Evolutionary conservation across 345 rosid species (phyloP).

Genomic region (Eutrema japonicum): DNA sequence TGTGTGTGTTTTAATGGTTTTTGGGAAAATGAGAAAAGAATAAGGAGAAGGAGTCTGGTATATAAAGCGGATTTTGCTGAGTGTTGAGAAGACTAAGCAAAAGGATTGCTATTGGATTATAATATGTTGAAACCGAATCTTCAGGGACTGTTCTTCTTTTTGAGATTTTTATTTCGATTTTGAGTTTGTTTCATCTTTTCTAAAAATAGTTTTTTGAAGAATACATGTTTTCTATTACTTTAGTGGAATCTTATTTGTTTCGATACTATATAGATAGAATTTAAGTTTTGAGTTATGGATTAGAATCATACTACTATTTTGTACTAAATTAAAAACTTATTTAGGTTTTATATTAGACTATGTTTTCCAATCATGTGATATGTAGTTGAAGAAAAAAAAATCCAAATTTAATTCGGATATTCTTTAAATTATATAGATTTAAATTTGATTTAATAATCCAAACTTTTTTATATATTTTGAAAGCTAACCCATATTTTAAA

Average conservation of each 20-base stretch:
- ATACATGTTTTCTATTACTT: constrained; percentile 11
- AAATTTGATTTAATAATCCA: no score
- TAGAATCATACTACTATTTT: not conserved
- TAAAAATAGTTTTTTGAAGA: constrained; percentile 14
- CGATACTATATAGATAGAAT: not conserved
- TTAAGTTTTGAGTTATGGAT: constrained; percentile 1
- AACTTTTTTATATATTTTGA: no score
- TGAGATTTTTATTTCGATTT: not conserved
- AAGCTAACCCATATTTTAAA: no score
- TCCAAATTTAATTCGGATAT: not conserved
- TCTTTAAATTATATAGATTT: not conserved
- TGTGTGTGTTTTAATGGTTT: constrained; percentile 19
- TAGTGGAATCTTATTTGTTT: constrained; percentile 1
- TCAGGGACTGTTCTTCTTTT: not conserved
- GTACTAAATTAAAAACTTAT: not conserved
- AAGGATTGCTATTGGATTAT: not conserved
- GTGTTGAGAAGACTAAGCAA: constrained; percentile 19
- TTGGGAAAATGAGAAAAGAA: constrained; percentile 13
- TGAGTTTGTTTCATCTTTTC: not conserved
- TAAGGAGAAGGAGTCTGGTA: constrained; percentile 17
- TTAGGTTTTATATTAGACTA: not conserved
- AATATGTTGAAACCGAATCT: not conserved
- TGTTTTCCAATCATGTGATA: not conserved
- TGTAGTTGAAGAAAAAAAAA: not conserved
- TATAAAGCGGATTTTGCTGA: constrained; percentile 28